Percentiles rank a stretch among this genome's conserved stretches.
phyloP scores from a whole-genome alignment of 2,329 filamentous ascomycete genomes.

The Pseudocercospora ulei region DNA sequence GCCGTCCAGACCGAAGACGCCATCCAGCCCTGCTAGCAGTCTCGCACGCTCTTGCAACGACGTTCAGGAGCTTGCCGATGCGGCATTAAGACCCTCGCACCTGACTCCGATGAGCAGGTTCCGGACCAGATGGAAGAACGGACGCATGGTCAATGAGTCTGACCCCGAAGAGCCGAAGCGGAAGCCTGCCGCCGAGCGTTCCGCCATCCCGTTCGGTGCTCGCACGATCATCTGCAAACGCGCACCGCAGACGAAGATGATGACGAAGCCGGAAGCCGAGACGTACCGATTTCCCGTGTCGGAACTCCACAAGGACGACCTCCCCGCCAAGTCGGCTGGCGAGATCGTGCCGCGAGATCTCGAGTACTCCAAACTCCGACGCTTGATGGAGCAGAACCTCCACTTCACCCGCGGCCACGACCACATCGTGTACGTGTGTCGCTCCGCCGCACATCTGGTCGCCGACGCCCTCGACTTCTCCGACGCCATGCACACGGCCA shows the following conservation, averaged over 20 bases:
- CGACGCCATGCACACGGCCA: slow-evolving; percentile 7
- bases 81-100: neutral
- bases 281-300: neutral
- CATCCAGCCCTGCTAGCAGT: neutral
- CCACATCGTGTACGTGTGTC: slow-evolving; percentile 16
- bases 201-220: slow-evolving; percentile 10
- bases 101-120: slow-evolving; percentile 1
- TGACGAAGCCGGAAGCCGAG: slow-evolving; percentile 7
- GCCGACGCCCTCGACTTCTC: slow-evolving; percentile 13
- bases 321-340: slow-evolving; percentile 3
- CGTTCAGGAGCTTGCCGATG: neutral
- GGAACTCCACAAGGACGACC: slow-evolving; percentile 12
- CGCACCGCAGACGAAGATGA: neutral
- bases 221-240: slow-evolving; percentile 15
- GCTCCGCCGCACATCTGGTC: slow-evolving; percentile 8
- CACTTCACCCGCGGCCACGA: slow-evolving; percentile 9
- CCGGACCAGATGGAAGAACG: slow-evolving; percentile 9
- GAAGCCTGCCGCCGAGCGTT: neutral
- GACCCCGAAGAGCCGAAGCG: neutral
- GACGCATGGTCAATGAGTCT: slow-evolving; percentile 6
- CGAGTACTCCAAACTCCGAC: slow-evolving; percentile 12
- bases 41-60: neutral
- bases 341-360: slow-evolving; percentile 17
- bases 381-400: slow-evolving; percentile 11
- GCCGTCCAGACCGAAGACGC: neutral